phyloP scores from a whole-genome alignment of 441 rosid genomes.

The Erodium texanum region DNA sequence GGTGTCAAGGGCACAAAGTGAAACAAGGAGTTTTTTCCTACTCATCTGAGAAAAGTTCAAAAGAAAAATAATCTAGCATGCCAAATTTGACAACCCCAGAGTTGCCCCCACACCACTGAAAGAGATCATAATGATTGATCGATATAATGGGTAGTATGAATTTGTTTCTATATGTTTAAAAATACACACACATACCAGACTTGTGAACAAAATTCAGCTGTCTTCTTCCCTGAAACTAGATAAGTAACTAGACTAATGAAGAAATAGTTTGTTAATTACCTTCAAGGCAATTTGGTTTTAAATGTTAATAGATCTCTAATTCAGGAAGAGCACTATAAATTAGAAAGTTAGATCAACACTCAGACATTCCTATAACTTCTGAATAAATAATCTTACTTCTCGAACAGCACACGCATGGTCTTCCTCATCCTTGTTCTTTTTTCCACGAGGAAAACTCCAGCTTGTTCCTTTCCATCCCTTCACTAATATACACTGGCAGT shows the following conservation, averaged over 20 bases:
- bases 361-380: not conserved
- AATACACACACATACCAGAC: not conserved
- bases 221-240: not conserved
- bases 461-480: conserved; percentile 99
- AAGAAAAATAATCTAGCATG: not conserved
- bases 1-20: not conserved
- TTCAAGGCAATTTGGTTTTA: not conserved
- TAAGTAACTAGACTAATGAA: not conserved
- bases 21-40: not conserved
- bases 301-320: not conserved
- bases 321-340: conserved; percentile 4
- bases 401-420: conserved; percentile 92
- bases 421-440: conserved; percentile 97
- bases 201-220: not conserved
- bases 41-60: not conserved
- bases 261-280: not conserved
- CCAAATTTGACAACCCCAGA: not conserved
- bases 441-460: conserved; percentile 99
- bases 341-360: conserved; percentile 6
- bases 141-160: not conserved
- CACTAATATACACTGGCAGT: conserved; percentile 74
- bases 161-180: not conserved
- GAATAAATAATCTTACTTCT: conserved; percentile 49
- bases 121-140: too few relatives aligned
- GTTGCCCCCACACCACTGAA: not conserved